Evolutionary conservation across 1,284 basidiomycete species (phyloP), one percentile per base, ranked within the genome.

Genomic region (Ceratobasidium sp.): DNA sequence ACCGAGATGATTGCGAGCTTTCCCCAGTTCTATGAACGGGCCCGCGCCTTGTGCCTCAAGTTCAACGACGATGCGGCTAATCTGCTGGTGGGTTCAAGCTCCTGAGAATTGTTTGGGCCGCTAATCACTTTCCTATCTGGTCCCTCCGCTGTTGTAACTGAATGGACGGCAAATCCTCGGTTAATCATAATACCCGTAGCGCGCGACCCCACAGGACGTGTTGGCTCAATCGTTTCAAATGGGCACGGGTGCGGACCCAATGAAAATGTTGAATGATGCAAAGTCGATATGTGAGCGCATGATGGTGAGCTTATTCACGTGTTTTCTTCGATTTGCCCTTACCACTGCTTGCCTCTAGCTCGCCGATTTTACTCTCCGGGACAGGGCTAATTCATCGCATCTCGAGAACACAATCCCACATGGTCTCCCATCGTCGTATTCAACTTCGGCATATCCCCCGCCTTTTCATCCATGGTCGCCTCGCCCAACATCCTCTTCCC

Each of bases 11-110:
- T 61, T 48, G 59, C 74, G 74, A 75, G 46, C 41, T 69, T 69
- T 75, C 59, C 65, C 64, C 65, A 68, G 74, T 69, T 74, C 72
- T 64, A 75, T 53, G 74, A 75, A 29, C 56, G 74, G 29, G 74
- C 41, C 53, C 65, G 69, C 24, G 69, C 54, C 31, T 56, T 72
- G 69, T 72, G 69, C 69, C 69, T 72, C 56, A 72, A 51, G 48
- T 72, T 72, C 31, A 59, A 61, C 69, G 61, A 62, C 34, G 69
- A 72, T 56, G 56, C 69, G 69, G 58, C 56, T 62, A 72, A 59
- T 72, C 48, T 72, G 39, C 69, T 72, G 69, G 69, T 72, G 69
- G 51, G 69, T 72, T 56, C 46, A n/a, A 61, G 56, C 69, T 37
- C 51, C 53, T 56, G 59, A 72, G 58, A 58, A 72, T 46, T 69